phyloP scores from a whole-genome alignment of 2,329 filamentous ascomycete species.

The Pseudogymnoascus sp. region DNA sequence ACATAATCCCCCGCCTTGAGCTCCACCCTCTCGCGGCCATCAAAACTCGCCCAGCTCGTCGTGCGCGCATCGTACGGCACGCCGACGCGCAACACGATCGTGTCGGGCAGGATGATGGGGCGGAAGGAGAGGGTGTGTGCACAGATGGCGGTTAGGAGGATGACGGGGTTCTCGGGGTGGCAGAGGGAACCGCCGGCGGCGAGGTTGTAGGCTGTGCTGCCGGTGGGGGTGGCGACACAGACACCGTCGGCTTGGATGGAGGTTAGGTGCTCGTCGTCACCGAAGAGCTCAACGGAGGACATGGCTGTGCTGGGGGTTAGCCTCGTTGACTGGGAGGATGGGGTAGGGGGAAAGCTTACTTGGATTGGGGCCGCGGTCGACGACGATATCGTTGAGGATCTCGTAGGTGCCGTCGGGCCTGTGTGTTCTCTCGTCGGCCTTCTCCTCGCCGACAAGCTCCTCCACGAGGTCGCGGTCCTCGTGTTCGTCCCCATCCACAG shows the following conservation, averaged over 20 bases:
- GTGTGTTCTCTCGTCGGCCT: conserved; percentile 77
- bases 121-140: conserved; percentile 92
- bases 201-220: conserved; percentile 91
- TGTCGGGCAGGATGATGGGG: conserved; percentile 94
- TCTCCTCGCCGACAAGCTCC: conserved; percentile 79
- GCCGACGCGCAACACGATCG: conserved; percentile 83
- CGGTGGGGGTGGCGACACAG: conserved; percentile 88
- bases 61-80: conserved; percentile 92
- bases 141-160: conserved; percentile 88
- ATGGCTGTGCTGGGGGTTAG: conserved; percentile 49
- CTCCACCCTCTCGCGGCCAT: conserved; percentile 83
- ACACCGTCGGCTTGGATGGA: conserved; percentile 88
- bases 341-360: conserved; percentile 47
- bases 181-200: conserved; percentile 92
- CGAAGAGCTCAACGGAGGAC: conserved; percentile 86
- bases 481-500: conserved; percentile 16
- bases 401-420: conserved; percentile 75
- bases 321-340: conserved; percentile 7
- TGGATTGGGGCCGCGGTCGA: conserved; percentile 87
- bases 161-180: conserved; percentile 93
- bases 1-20: conserved; percentile 73
- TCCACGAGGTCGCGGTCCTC: conserved; percentile 66
- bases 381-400: conserved; percentile 93
- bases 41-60: conserved; percentile 94
- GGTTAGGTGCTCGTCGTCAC: conserved; percentile 86